phyloP scores from a whole-genome alignment of 202 grass and related monocot species.

The Cymbopogon flexuosus region DNA sequence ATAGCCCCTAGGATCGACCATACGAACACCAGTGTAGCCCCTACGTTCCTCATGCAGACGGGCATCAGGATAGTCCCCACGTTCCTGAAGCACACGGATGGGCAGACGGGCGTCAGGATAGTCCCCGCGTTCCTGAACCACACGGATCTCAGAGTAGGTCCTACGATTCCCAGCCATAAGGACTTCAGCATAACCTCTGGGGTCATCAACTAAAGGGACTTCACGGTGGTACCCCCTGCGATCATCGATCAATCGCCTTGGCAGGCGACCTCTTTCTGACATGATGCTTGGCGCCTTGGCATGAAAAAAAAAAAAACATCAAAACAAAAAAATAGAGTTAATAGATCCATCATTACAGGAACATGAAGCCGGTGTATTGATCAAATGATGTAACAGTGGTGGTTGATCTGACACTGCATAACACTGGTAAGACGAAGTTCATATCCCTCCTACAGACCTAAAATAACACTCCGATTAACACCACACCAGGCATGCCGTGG shows the following conservation, averaged over 20 bases:
- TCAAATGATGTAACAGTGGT: background rate
- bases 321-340: background rate
- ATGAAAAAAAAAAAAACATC: slow-evolving; percentile 20
- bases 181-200: slow-evolving; percentile 21
- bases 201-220: background rate
- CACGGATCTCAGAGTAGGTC: background rate
- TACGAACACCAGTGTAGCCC: background rate
- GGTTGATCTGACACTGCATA: background rate
- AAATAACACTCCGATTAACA: background rate
- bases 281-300: slow-evolving; percentile 31
- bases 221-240: slow-evolving; percentile 25
- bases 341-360: background rate
- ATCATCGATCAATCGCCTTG: slow-evolving; percentile 34
- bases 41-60: slow-evolving; percentile 20
- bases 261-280: slow-evolving; percentile 47
- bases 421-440: background rate
- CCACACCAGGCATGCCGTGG: background rate
- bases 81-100: background rate
- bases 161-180: slow-evolving; percentile 20
- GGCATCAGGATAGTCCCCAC: slow-evolving; percentile 11
- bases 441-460: background rate
- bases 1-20: background rate
- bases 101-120: background rate
- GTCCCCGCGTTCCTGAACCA: slow-evolving; percentile 8
- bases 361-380: background rate